phyloP scores from a whole-genome alignment of 495 filamentous ascomycete genomes.

The Penicilliopsis zonata region DNA sequence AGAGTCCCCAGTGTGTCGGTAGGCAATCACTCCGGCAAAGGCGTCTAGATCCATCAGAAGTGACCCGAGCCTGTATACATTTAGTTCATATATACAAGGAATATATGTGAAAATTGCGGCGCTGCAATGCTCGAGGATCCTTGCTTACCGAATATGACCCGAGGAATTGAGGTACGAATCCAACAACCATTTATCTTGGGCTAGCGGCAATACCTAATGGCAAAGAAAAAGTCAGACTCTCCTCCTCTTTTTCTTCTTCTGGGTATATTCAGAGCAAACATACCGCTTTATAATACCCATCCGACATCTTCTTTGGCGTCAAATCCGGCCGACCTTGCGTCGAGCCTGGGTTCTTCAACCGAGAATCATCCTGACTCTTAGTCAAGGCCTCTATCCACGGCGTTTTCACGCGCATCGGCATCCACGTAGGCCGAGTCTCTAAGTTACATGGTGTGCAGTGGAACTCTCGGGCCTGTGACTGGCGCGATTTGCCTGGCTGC shows the following conservation, averaged over 20 bases:
- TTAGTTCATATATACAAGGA: constrained; percentile 1
- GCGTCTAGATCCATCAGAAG: constrained; percentile 79
- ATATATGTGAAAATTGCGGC: background rate
- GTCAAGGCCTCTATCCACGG: constrained; percentile 61
- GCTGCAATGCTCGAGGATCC: constrained; percentile 2
- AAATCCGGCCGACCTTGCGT: constrained; percentile 34
- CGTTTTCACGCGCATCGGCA: constrained; percentile 47
- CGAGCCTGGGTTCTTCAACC: constrained; percentile 13
- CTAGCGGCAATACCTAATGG: constrained; percentile 47
- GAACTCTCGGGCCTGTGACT: constrained; percentile 10
- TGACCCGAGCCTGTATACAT: constrained; percentile 43
- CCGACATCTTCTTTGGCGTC: constrained; percentile 51
- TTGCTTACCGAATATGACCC: constrained; percentile 46
- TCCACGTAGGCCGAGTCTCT: constrained; percentile 23
- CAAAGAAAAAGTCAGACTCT: background rate
- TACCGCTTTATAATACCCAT: constrained; percentile 52
- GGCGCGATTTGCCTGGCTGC: background rate
- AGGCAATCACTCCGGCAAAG: constrained; percentile 65
- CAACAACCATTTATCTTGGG: constrained; percentile 57
- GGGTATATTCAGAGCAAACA: constrained; percentile 13
- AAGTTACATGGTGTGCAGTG: constrained; percentile 16
- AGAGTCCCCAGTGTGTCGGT: constrained; percentile 67
- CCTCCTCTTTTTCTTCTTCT: background rate
- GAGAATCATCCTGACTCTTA: constrained; percentile 33
- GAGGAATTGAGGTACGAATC: constrained; percentile 58